Percentiles rank a stretch among this genome's conserved stretches.
Evolutionary conservation across 2,329 filamentous ascomycete genomes (phyloP).

Genomic region (Cytospora leucostoma): DNA sequence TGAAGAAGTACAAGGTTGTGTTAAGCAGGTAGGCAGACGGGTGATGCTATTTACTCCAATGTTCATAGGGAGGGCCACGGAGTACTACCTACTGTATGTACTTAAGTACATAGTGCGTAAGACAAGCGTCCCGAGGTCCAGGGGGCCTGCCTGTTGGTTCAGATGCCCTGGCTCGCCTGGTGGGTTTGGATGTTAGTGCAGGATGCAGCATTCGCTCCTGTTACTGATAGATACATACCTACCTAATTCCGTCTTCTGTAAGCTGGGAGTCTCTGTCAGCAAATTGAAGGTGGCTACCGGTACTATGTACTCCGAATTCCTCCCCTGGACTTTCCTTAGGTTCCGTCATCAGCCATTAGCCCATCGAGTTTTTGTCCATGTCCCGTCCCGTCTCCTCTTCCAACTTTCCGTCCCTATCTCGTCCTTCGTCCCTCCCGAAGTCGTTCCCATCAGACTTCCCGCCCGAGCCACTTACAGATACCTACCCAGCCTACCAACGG

Average conservation of each 20-base stretch:
- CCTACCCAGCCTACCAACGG: not conserved
- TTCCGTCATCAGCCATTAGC: not conserved
- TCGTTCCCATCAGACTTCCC: not conserved
- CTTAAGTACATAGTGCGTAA: too few species aligned
- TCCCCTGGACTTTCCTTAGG: too few species aligned
- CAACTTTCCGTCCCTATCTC: constrained; percentile 8
- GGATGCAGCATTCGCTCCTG: not conserved
- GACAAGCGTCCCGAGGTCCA: too few species aligned
- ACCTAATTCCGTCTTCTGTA: too few species aligned
- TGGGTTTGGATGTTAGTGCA: not conserved
- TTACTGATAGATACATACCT: too few species aligned
- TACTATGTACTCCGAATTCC: too few species aligned
- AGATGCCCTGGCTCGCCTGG: not conserved
- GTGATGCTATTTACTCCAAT: too few species aligned
- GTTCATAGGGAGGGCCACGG: too few species aligned
- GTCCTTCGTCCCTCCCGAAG: not conserved
- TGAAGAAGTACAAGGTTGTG: too few species aligned
- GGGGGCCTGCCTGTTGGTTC: too few species aligned
- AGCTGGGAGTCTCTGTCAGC: not conserved
- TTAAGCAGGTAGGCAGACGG: too few species aligned
- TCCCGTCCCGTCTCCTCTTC: constrained; percentile 1
- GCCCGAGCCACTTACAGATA: not conserved
- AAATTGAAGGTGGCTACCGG: not conserved
- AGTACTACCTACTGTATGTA: too few species aligned
- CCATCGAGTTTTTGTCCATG: not conserved